A percentile compares a stretch with the other conserved stretches of the same genome.
Conservation (phyloP, 148 eudicot species). For the Camellia lanceoleosa region DNA sequence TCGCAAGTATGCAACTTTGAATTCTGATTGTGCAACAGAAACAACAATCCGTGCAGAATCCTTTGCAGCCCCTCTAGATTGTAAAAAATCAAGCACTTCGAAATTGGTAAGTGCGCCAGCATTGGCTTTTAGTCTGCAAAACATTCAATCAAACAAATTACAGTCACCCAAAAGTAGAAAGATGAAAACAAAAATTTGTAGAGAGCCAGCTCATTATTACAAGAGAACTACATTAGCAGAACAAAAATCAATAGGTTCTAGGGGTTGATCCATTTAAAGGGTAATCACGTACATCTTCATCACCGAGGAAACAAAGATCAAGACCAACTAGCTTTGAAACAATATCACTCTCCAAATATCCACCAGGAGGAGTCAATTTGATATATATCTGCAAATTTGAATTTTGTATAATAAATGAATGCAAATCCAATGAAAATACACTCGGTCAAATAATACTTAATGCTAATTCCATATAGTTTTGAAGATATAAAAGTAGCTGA, state of each 20-base stretch:
- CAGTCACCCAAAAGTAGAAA: not conserved
- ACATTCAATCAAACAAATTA: not conserved
- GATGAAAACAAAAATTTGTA: not conserved
- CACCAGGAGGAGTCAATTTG: not conserved
- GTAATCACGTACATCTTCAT: constrained; percentile 29
- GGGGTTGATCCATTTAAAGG: not conserved
- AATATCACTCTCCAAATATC: not conserved
- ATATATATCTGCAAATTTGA: not conserved
- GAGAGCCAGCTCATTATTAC: not conserved
- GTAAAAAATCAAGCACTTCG: constrained; percentile 49
- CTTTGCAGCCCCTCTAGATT: constrained; percentile 51
- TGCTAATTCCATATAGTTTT: not conserved
- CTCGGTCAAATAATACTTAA: not conserved
- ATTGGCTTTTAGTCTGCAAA: constrained; percentile 32
- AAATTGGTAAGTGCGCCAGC: constrained; percentile 47
- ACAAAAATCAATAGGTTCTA: not conserved
- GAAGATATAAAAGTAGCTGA: not conserved
- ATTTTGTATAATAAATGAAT: not conserved
- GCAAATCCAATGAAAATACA: not conserved
- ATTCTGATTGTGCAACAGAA: constrained; percentile 51
- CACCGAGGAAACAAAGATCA: not conserved
- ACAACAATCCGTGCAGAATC: constrained; percentile 46
- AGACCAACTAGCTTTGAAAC: not conserved
- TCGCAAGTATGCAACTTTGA: constrained; percentile 34
- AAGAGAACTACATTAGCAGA: not conserved